Evolutionary conservation across 306 rosid species (phyloP).

Genomic region (Rosa persica): DNA sequence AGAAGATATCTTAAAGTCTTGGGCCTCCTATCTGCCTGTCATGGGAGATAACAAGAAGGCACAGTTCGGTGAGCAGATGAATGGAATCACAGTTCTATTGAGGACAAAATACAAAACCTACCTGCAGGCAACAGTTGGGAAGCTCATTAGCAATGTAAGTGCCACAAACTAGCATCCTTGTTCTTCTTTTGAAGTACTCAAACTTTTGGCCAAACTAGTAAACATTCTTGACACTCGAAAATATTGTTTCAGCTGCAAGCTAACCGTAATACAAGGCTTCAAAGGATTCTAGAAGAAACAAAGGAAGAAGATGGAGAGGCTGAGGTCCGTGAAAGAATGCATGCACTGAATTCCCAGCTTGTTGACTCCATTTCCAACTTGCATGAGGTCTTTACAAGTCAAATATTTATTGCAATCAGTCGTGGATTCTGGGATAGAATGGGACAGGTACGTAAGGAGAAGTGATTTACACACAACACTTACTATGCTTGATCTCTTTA

Average conservation of each 20-base stretch:
- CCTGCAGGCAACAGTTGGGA: conserved; percentile 89
- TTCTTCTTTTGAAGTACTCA: background rate
- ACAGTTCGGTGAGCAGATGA: conserved; percentile 88
- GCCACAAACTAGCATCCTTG: background rate
- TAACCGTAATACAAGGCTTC: conserved; percentile 66
- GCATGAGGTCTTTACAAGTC: conserved; percentile 83
- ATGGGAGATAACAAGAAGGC: conserved; percentile 70
- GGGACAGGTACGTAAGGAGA: conserved; percentile 74
- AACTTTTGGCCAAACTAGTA: background rate
- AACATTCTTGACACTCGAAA: background rate
- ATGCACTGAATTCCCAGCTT: conserved; percentile 69
- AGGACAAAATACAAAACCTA: conserved; percentile 93
- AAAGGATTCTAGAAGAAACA: conserved; percentile 88
- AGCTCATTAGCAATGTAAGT: conserved; percentile 84
- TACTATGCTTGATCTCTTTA: conserved; percentile 5
- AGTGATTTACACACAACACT: background rate
- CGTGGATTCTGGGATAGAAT: conserved; percentile 94
- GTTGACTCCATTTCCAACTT: conserved; percentile 77
- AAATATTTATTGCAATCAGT: conserved; percentile 68
- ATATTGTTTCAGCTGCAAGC: conserved; percentile 64
- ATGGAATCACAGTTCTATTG: conserved; percentile 77
- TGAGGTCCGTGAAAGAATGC: conserved; percentile 94
- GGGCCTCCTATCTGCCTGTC: conserved; percentile 82
- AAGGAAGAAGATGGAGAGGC: conserved; percentile 90
- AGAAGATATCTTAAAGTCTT: conserved; percentile 85